Evolutionary conservation across 2,329 filamentous ascomycete genomes (phyloP), one percentile per base, ranked within the genome.

Genomic region (Cordyceps tenuipes): DNA sequence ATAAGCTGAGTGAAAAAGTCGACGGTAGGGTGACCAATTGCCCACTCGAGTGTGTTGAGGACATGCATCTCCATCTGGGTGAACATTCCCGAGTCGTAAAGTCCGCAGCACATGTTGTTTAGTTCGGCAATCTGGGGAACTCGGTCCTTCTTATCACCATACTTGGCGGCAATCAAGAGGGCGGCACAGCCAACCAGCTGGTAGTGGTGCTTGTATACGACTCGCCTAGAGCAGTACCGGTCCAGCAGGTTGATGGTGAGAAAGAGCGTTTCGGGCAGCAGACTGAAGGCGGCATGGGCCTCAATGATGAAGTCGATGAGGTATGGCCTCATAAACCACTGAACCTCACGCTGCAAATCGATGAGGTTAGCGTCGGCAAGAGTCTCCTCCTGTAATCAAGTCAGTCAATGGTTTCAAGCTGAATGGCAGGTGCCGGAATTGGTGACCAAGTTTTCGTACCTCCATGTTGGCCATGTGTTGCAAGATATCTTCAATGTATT

Each of bases 31-130:
- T 97, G 93, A 59, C 94, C 94, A 66, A 99, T 89, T 66, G 88
- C 86, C 94, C 94, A 99, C 72, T 95, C 91, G 62, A 99, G 83
- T 1, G 94, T 99, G 77, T 97, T 95, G 67, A 99, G 83, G 43
- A 99, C 93, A 74, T 99, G 94, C 92, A 95, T 97, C 78, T 99
- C 94, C 94, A 99, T 99, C 76, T 99, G 94, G 12, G 92, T 93
- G 77, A 99, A 99, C 94, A 99, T 99, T 77, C 96, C 93, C 54
- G 96, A 91, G 69, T 99, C 94, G 76, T 99, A 99, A 44, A 97
- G 83, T 43, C 90, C 92, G 77, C 94, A 97, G 82, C 94, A 99
- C 94, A 99, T 97, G 66, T 93, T 95, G 82, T 96, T 96, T 65
- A 99, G 81, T 73, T 99, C 94, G 72, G 91, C 87, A 72, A 99